Conservation (phyloP, 2,329 filamentous ascomycete genomes). For the Clathrospora elynae region DNA sequence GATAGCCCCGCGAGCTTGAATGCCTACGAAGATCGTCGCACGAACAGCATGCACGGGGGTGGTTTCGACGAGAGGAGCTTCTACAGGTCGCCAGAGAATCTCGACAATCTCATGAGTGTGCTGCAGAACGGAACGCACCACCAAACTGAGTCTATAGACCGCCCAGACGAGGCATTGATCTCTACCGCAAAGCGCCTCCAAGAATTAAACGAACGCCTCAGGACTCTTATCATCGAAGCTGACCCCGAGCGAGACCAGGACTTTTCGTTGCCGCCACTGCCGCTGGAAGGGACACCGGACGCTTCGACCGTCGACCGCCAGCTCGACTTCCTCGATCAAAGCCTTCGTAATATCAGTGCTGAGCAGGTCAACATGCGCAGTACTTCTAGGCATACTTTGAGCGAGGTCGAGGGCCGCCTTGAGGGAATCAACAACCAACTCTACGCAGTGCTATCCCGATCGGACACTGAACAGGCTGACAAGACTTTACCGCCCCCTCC, state of each 20-base stretch:
- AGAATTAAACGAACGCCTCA: constrained; percentile 68
- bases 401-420: constrained; percentile 49
- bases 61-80: constrained; percentile 79
- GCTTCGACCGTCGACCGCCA: constrained; percentile 57
- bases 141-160: constrained; percentile 33
- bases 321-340: constrained; percentile 72
- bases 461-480: constrained; percentile 58
- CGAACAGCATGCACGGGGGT: constrained; percentile 59
- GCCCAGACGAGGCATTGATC: constrained; percentile 58
- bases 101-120: constrained; percentile 57
- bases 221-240: constrained; percentile 68
- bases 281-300: constrained; percentile 23
- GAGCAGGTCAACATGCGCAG: constrained; percentile 54
- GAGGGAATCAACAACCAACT: constrained; percentile 66
- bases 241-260: constrained; percentile 57
- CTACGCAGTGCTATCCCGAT: constrained; percentile 52
- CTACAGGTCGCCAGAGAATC: constrained; percentile 70
- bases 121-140: constrained; percentile 46
- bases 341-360: constrained; percentile 64
- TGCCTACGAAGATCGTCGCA: constrained; percentile 63
- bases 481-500: constrained; percentile 64
- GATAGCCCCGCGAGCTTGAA: constrained; percentile 79
- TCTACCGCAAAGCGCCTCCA: constrained; percentile 70
- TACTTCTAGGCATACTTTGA: constrained; percentile 36
- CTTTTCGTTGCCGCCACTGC: constrained; percentile 39